A percentile compares a stretch with the other conserved stretches of the same genome.
These are phyloP conservation scores for Fremontodendron californicum DNA, from an alignment of 345 rosid genomes.

Conservation along the genomic window DNA sequence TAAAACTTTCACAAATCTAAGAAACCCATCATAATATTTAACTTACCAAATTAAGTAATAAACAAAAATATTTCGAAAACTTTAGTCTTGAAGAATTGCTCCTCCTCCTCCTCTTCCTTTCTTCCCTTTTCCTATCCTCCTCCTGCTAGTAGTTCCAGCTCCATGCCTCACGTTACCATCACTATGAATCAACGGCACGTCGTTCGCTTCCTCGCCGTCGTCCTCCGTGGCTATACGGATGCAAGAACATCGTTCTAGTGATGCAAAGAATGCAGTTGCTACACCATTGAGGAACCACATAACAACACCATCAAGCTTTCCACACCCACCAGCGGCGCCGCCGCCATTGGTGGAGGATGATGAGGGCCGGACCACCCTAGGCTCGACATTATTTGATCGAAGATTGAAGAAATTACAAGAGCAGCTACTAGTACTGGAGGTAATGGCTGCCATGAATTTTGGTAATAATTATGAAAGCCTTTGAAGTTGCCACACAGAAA, in stretches of 20 bases:
- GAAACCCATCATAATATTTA: background rate
- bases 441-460: conserved; percentile 34
- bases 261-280: conserved; percentile 51
- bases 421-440: conserved; percentile 26
- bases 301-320: conserved; percentile 55
- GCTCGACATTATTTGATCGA: conserved; percentile 26
- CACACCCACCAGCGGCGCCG: conserved; percentile 33
- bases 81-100: conserved; percentile 7
- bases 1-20: background rate
- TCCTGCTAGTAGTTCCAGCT: conserved; percentile 22
- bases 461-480: background rate
- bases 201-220: conserved; percentile 46
- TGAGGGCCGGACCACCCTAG: conserved; percentile 23
- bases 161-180: conserved; percentile 32
- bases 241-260: conserved; percentile 57
- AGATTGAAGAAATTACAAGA: conserved; percentile 30
- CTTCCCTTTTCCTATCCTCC: conserved; percentile 35
- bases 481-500: background rate
- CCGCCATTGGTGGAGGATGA: conserved; percentile 24
- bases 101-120: background rate
- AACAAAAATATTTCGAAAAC: background rate
- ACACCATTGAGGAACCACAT: conserved; percentile 64
- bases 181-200: conserved; percentile 44
- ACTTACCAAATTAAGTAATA: conserved; percentile 9
- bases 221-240: conserved; percentile 54